These are phyloP conservation scores for Marsdenia floribunda DNA, from an alignment of 257 asterid species.

Conservation along the genomic window DNA sequence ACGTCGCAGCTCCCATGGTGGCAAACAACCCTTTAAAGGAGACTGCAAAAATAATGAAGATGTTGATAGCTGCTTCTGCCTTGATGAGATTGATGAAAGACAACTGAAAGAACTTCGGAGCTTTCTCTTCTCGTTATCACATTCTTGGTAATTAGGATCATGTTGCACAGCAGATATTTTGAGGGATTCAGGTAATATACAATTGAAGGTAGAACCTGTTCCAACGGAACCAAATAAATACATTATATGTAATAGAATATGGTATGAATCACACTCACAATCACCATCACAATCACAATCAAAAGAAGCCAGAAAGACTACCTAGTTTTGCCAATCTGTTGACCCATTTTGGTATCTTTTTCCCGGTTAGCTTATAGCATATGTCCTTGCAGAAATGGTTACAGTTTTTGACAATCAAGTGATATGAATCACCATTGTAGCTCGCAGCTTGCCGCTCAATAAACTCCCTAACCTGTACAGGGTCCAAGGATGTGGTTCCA, in stretches of 20 bases:
- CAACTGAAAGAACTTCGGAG: constrained; percentile 65
- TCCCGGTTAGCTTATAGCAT: constrained; percentile 72
- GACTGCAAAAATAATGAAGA: constrained; percentile 68
- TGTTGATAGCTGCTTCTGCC: constrained; percentile 72
- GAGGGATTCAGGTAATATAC: constrained; percentile 72
- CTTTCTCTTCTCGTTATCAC: constrained; percentile 56
- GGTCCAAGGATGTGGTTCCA: constrained; percentile 66
- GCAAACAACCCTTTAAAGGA: constrained; percentile 71
- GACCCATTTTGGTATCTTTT: constrained; percentile 89
- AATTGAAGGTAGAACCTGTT: constrained; percentile 71
- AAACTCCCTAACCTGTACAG: constrained; percentile 66
- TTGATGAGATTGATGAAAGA: constrained; percentile 73
- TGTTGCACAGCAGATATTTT: constrained; percentile 65
- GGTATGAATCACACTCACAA: too few species aligned
- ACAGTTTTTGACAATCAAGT: constrained; percentile 89
- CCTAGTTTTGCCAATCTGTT: constrained; percentile 91
- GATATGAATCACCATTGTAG: constrained; percentile 81
- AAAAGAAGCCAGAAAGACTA: constrained; percentile 18
- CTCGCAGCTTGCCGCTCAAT: constrained; percentile 75
- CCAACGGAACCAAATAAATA: background rate
- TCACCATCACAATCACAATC: background rate
- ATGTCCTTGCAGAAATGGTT: constrained; percentile 93
- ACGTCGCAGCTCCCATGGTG: constrained; percentile 58
- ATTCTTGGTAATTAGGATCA: constrained; percentile 41
- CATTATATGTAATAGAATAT: background rate